These are phyloP conservation scores for Lentinula guzmanii DNA, from an alignment of 768 basidiomycete genomes.

Conservation along the genomic window DNA sequence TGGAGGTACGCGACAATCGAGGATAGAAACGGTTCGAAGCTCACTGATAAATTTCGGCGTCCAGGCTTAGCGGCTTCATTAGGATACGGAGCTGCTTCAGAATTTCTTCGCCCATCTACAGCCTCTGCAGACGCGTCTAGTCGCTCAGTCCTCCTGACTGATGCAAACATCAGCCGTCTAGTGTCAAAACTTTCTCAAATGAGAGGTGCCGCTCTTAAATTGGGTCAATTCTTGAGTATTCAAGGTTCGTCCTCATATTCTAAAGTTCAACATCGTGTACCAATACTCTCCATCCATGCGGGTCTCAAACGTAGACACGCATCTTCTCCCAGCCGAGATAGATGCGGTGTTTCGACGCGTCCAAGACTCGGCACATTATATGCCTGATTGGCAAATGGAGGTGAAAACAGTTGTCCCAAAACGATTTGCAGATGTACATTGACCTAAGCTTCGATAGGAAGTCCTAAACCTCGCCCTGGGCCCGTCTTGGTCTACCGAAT, in stretches of 20 bases:
- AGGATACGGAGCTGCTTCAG: constrained; percentile 84
- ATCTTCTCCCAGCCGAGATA: constrained; percentile 79
- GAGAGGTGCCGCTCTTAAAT: constrained; percentile 93
- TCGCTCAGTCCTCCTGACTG: constrained; percentile 73
- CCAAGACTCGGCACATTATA: constrained; percentile 95
- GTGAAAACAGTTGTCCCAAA: constrained; percentile 27
- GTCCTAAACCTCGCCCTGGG: constrained; percentile 76
- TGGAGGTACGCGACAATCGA: constrained; percentile 52
- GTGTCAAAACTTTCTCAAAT: constrained; percentile 92
- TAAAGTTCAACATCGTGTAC: background rate
- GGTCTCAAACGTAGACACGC: constrained; percentile 56
- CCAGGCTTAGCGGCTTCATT: constrained; percentile 88
- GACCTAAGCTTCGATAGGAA: constrained; percentile 31
- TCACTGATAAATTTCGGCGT: background rate
- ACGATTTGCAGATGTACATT: background rate
- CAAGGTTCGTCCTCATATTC: constrained; percentile 49
- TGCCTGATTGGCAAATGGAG: constrained; percentile 99
- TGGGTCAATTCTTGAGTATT: constrained; percentile 97
- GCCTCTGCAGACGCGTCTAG: constrained; percentile 20
- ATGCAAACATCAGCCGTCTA: constrained; percentile 83
- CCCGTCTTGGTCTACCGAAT: constrained; percentile 52
- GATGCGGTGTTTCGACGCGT: constrained; percentile 87
- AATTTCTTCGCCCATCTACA: constrained; percentile 68
- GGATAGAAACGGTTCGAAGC: background rate
- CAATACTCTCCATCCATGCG: background rate